Percentiles rank a stretch among this genome's conserved stretches.
Evolutionary conservation across 179 eudicot genomes (phyloP).

Genomic region (Beta macrorhiza): DNA sequence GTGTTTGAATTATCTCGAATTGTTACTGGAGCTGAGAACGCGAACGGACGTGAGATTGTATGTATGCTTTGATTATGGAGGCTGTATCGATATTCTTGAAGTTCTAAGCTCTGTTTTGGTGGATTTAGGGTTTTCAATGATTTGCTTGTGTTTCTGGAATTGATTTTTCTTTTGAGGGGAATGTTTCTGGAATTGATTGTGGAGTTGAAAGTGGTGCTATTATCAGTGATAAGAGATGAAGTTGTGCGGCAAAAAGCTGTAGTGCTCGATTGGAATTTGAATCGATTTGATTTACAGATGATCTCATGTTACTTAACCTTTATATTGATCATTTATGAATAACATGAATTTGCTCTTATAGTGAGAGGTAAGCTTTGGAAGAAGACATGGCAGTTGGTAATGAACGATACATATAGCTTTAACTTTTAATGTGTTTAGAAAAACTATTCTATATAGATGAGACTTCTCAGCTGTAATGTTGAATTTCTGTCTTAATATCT

Average conservation of each 20-base stretch:
- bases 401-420: not conserved
- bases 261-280: not conserved
- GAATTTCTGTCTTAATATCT: not conserved
- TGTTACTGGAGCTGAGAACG: not conserved
- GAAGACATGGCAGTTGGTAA: not conserved
- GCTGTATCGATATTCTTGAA: not conserved
- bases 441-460: not conserved
- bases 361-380: not conserved
- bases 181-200: not conserved
- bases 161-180: too few relatives aligned
- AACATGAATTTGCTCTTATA: not conserved
- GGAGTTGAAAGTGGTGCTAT: not conserved
- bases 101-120: conserved; percentile 2
- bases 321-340: not conserved
- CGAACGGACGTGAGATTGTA: not conserved
- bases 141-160: not conserved
- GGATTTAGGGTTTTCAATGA: conserved; percentile 1
- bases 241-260: not conserved
- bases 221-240: not conserved
- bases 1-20: not conserved
- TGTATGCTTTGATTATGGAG: not conserved
- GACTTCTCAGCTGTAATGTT: not conserved
- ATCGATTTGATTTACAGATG: not conserved
- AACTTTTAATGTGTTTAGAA: not conserved
- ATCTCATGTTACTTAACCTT: not conserved